Percentiles rank a stretch among this genome's conserved stretches.
Conservation (phyloP, 345 rosid species). For the Bruguiera gymnorhiza region DNA sequence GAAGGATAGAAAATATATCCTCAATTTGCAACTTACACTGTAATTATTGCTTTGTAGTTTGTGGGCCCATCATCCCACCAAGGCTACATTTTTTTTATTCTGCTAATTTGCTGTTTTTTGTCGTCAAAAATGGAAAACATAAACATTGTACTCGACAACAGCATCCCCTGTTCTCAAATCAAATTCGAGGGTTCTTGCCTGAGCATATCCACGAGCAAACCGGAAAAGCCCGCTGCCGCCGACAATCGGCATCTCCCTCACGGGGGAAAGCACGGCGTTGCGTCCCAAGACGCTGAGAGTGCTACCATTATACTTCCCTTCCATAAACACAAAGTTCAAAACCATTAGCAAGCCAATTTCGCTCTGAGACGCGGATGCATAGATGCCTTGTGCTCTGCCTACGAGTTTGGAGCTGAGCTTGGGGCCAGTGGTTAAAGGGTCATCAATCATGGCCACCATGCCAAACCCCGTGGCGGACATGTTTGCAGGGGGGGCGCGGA, state of each 20-base stretch:
- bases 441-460: conserved; percentile 17
- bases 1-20: too few species aligned
- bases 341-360: conserved; percentile 21
- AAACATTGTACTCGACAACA: conserved; percentile 32
- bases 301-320: conserved; percentile 26
- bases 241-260: conserved; percentile 27
- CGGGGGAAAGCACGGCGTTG: conserved; percentile 13
- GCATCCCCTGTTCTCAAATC: conserved; percentile 18
- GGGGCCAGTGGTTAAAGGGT: conserved; percentile 19
- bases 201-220: conserved; percentile 31
- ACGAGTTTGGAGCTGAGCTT: conserved; percentile 13
- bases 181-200: conserved; percentile 17
- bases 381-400: conserved; percentile 29
- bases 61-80: too few species aligned
- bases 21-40: too few species aligned
- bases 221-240: conserved; percentile 33
- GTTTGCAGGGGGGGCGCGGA: conserved; percentile 3
- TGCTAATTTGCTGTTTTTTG: too few species aligned
- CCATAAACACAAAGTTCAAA: conserved; percentile 17
- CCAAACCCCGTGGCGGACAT: conserved; percentile 14
- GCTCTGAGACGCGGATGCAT: conserved; percentile 19
- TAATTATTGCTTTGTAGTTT: too few species aligned
- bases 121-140: conserved; percentile 32
- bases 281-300: conserved; percentile 25
- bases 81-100: too few species aligned